These are phyloP conservation scores for Basipetospora chlamydospora DNA, from an alignment of 2,329 filamentous ascomycete species.

Conservation along the genomic window DNA sequence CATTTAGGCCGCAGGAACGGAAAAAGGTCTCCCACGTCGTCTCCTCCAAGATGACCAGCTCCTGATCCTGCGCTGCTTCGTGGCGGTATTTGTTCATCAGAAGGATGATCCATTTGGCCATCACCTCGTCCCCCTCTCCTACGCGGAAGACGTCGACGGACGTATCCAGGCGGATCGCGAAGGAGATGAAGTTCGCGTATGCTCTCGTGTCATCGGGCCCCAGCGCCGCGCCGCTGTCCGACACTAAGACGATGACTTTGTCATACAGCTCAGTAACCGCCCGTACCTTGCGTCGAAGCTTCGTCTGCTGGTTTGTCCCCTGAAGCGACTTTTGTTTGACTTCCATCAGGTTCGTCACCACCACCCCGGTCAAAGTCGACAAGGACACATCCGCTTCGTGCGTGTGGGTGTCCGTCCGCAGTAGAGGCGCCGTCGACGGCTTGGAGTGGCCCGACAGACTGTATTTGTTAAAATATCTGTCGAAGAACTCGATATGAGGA, in stretches of 20 bases:
- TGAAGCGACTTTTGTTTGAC: conserved; percentile 59
- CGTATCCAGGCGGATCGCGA: conserved; percentile 25
- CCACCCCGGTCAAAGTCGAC: conserved; percentile 33
- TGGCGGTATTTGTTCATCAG: conserved; percentile 31
- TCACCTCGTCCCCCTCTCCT: conserved; percentile 31
- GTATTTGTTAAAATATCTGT: conserved; percentile 3
- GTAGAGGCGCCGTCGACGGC: too few relatives aligned
- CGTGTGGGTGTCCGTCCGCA: too few relatives aligned
- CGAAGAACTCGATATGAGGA: conserved; percentile 3
- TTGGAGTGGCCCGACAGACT: too few relatives aligned
- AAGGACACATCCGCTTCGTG: conserved; percentile 56
- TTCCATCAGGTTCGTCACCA: conserved; percentile 57
- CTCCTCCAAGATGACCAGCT: conserved; percentile 22
- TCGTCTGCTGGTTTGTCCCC: conserved; percentile 21
- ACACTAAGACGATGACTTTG: conserved; percentile 51
- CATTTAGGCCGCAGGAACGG: conserved; percentile 20
- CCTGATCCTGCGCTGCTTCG: conserved; percentile 14
- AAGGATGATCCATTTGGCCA: conserved; percentile 40
- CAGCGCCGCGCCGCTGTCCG: conserved; percentile 32
- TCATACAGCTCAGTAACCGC: conserved; percentile 47
- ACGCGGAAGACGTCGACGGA: conserved; percentile 29
- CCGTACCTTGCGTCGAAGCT: conserved; percentile 40
- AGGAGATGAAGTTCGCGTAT: conserved; percentile 35
- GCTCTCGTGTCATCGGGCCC: conserved; percentile 26
- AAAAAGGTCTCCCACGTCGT: conserved; percentile 25